Evolutionary conservation across 2,329 filamentous ascomycete species (phyloP).

Genomic region (Aspergillus tubingensis): DNA sequence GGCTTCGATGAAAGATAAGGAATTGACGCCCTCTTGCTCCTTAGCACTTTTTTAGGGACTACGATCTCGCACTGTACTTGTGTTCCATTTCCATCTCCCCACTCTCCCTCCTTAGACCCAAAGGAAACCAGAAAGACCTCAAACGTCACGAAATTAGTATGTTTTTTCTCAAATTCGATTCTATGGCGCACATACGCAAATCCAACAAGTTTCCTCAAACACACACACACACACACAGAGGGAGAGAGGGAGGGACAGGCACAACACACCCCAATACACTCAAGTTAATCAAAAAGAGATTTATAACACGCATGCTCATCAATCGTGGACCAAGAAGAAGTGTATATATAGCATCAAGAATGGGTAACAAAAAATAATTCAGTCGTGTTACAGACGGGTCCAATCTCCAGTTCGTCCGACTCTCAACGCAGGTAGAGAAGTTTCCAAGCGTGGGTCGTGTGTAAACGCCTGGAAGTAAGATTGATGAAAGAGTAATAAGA

Average conservation of each 20-base stretch:
- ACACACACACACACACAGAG: too few relatives aligned
- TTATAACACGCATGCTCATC: slow-evolving; percentile 11
- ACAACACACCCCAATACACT: background rate
- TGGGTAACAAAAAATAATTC: slow-evolving; percentile 4
- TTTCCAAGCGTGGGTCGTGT: slow-evolving; percentile 1
- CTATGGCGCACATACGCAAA: slow-evolving; percentile 1
- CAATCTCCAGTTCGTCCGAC: slow-evolving; percentile 18
- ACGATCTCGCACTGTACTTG: too few relatives aligned
- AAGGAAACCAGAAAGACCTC: background rate
- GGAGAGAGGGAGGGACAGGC: too few relatives aligned
- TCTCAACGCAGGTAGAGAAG: slow-evolving; percentile 14
- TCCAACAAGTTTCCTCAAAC: background rate
- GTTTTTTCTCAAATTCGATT: background rate
- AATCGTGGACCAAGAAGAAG: slow-evolving; percentile 12
- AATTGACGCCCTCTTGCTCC: background rate
- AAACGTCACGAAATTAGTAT: background rate
- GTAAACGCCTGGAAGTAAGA: slow-evolving; percentile 23
- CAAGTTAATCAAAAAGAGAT: background rate
- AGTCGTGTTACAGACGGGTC: slow-evolving; percentile 23
- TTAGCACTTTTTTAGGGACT: too few relatives aligned
- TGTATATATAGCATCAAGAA: slow-evolving; percentile 16
- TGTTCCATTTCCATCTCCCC: background rate
- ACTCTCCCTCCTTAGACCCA: background rate
- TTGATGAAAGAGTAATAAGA: slow-evolving; percentile 16
- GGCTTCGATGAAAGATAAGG: background rate